These are phyloP conservation scores for Xylaria digitata DNA, from an alignment of 2,329 filamentous ascomycete genomes.

Conservation along the genomic window DNA sequence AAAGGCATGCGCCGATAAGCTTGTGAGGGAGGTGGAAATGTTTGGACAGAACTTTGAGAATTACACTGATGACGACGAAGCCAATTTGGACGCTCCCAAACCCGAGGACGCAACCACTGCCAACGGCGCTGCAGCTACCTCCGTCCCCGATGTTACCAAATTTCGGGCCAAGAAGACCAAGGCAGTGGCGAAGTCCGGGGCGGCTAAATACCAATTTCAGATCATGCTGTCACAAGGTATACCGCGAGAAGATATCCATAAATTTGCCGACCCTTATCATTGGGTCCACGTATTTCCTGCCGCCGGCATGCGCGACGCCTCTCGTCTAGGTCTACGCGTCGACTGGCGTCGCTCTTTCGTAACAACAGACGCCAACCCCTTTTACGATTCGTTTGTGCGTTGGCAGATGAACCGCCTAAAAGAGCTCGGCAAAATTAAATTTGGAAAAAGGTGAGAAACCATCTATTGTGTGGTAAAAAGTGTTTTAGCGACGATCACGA, in stretches of 20 bases:
- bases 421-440: conserved; percentile 91
- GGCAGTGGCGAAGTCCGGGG: conserved; percentile 86
- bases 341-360: conserved; percentile 95
- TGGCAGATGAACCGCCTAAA: conserved; percentile 98
- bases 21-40: conserved; percentile 31
- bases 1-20: conserved; percentile 33
- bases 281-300: conserved; percentile 91
- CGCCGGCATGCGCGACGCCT: too few relatives aligned
- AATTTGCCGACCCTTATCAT: conserved; percentile 89
- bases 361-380: conserved; percentile 95
- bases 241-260: conserved; percentile 87
- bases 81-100: background rate
- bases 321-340: conserved; percentile 63
- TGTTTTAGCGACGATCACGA: too few relatives aligned
- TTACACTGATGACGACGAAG: conserved; percentile 64
- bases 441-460: conserved; percentile 65
- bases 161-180: conserved; percentile 78
- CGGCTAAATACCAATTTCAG: conserved; percentile 91
- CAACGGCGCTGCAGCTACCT: background rate
- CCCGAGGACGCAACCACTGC: background rate
- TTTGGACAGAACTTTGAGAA: conserved; percentile 54
- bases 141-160: background rate
- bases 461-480: too few relatives aligned
- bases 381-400: conserved; percentile 93
- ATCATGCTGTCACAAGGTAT: conserved; percentile 95